phyloP scores from a whole-genome alignment of 148 eudicot species.

The Gaultheria prostrata region DNA sequence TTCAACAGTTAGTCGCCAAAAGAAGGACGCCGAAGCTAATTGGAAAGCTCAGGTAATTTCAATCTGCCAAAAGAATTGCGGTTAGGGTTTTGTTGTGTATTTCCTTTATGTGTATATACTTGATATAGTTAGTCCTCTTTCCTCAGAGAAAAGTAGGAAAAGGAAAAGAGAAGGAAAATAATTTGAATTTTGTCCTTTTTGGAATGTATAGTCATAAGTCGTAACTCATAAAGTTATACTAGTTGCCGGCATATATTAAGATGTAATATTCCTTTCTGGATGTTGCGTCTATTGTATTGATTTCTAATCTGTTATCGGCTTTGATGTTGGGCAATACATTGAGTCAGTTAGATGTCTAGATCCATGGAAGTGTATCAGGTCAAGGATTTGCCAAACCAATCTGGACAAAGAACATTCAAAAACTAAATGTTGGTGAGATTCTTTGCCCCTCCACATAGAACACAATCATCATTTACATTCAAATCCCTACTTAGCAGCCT shows the following conservation, averaged over 20 bases:
- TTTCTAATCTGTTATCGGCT: not conserved
- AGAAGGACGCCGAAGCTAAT: constrained; percentile 86
- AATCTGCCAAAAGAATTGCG: not conserved
- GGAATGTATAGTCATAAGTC: not conserved
- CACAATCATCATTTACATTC: too few species aligned
- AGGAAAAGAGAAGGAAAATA: not conserved
- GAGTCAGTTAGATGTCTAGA: not conserved
- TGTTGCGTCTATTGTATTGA: not conserved
- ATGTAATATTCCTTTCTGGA: not conserved
- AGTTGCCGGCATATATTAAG: not conserved
- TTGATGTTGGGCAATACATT: not conserved
- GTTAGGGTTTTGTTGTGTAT: not conserved
- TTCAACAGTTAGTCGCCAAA: constrained; percentile 63
- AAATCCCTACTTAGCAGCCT: too few species aligned
- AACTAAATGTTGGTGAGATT: too few species aligned
- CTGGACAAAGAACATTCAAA: too few species aligned
- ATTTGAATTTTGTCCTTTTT: not conserved
- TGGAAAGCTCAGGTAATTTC: constrained; percentile 82
- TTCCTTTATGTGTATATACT: not conserved
- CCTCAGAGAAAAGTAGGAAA: not conserved
- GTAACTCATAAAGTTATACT: not conserved
- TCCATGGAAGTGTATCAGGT: too few species aligned
- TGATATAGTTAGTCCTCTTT: not conserved
- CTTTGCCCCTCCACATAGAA: too few species aligned
- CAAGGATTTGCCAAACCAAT: too few species aligned